These are phyloP conservation scores for Calonectria ilicicola DNA, from an alignment of 2,329 filamentous ascomycete species.

Conservation along the genomic window DNA sequence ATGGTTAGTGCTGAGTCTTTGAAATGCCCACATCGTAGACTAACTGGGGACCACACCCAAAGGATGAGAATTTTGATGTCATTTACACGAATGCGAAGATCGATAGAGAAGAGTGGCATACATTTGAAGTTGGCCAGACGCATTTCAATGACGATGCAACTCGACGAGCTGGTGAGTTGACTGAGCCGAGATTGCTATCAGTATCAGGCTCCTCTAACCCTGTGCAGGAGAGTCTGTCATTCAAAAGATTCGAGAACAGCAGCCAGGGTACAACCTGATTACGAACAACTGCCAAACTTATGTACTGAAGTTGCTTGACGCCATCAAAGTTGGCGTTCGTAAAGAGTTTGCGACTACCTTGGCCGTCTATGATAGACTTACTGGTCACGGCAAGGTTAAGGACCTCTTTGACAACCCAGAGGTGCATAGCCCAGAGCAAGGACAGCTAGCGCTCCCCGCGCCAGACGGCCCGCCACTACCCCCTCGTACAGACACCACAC, in stretches of 20 bases:
- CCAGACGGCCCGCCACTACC: neutral
- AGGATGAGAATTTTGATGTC: conserved; percentile 67
- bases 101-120: conserved; percentile 61
- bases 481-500: neutral
- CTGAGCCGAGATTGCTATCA: neutral
- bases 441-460: neutral
- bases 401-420: conserved; percentile 57
- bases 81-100: conserved; percentile 67
- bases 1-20: conserved; percentile 56
- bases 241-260: conserved; percentile 60
- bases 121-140: conserved; percentile 64
- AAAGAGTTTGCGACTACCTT: conserved; percentile 66
- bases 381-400: conserved; percentile 61
- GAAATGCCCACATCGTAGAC: rapidly evolving
- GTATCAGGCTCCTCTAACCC: neutral
- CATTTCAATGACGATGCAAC: conserved; percentile 67
- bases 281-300: conserved; percentile 72
- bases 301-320: conserved; percentile 64
- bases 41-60: neutral
- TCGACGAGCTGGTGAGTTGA: conserved; percentile 57
- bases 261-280: conserved; percentile 68
- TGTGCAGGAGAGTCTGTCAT: conserved; percentile 63
- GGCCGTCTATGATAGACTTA: conserved; percentile 64
- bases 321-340: conserved; percentile 63
- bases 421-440: neutral